phyloP scores from a whole-genome alignment of 495 filamentous ascomycete species.

The Penicillium fimorum region DNA sequence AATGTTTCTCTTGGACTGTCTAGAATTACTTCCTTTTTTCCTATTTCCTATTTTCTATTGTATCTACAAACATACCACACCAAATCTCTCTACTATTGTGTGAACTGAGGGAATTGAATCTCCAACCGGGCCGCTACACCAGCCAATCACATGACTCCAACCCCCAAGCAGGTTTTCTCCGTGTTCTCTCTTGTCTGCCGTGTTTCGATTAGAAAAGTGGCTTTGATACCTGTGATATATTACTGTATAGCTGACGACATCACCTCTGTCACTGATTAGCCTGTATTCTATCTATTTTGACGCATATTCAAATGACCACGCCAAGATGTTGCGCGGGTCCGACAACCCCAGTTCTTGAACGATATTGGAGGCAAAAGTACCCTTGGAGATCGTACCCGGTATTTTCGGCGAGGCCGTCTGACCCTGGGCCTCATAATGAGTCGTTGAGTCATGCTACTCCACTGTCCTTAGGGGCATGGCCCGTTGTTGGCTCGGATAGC shows the following conservation, averaged over 20 bases:
- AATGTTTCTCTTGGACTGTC: not conserved
- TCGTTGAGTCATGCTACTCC: constrained; percentile 1
- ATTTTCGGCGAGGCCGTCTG: not conserved
- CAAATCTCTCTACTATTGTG: not conserved
- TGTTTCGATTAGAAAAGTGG: constrained; percentile 11
- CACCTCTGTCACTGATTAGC: not conserved
- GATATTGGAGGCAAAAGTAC: not conserved
- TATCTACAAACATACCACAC: not conserved
- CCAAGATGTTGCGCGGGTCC: not conserved
- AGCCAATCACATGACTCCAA: constrained; percentile 22
- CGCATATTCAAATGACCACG: not conserved
- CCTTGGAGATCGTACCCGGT: not conserved
- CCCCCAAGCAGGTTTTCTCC: constrained; percentile 30
- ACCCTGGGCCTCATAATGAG: not conserved
- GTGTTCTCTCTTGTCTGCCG: constrained; percentile 6
- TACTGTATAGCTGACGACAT: not conserved
- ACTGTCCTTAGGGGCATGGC: not conserved
- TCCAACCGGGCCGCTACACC: constrained; percentile 24
- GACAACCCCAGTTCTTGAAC: not conserved
- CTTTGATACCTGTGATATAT: too few relatives aligned
- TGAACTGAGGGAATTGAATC: constrained; percentile 8
- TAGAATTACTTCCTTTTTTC: not conserved
- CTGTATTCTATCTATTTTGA: not conserved
- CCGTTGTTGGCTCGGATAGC: constrained; percentile 1
- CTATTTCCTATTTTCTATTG: not conserved